Base-by-base conservation (phyloP, 2,329 filamentous ascomycete species). In the Calonectria pseudoreteaudii region DNA sequence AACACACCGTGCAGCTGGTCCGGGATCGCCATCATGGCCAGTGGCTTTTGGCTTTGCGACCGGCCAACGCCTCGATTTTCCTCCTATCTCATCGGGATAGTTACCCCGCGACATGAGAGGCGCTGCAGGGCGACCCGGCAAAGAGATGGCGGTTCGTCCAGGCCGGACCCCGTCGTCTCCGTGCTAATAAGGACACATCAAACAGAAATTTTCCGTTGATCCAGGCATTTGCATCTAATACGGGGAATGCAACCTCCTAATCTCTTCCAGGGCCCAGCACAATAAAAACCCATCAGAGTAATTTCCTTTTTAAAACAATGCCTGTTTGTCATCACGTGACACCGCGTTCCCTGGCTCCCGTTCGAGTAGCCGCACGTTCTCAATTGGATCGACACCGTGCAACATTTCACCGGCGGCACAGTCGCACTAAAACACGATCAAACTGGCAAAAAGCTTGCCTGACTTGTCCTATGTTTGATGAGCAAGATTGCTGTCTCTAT, bases 271-370 rank as follows among this genome's bases (percentile, higher is more conserved):
- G 56, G 34, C 34, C 56, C 56, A 62, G 56, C 56, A 41, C 56
- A 62, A 41, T 62, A 62, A 62, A 62, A 62, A 41, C 9, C 56
- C 26, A 41, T 62, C 56, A 41, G 23, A 26, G 56, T 62, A 62
- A 62, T 62, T 62, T 62, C 56, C 56, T 62, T 62, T 47, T 60
- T 62, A 41, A 62, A 62, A 62, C 56, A 41, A 62, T 41, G 56
- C 56, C 36, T 62, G 56, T 16, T 18, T 14, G 56, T 14, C 23
- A 23, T 62, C 56, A 62, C 56, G 56, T 62, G 56, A 62, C 36
- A 41, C 34, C 56, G 56, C 56, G 56, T 62, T 62, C 56, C 56
- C 41, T 28, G 8, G 34, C 56, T 62, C 56, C 56, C 26, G 14
- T 18, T 28, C 28, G n/a, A 28, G 36, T 38, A 36, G 56, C n/a